Base-by-base conservation (phyloP, 495 filamentous ascomycete species). In the Niebla homalea region DNA sequence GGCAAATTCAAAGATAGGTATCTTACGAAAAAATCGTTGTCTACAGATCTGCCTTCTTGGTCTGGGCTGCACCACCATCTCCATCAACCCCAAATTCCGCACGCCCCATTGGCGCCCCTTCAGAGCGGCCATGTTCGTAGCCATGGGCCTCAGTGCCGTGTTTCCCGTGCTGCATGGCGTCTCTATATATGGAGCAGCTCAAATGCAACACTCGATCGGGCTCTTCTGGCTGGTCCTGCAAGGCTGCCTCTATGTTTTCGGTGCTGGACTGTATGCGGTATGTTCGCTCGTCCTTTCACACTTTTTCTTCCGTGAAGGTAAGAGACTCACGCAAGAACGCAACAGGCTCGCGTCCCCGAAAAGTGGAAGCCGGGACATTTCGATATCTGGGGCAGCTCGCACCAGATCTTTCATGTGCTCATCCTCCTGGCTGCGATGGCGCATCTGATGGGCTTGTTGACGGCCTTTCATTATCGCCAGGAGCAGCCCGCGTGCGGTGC, bases 51-150 rank as follows among this genome's bases (percentile, higher is more conserved):
- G 72, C 41, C 70, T 78, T 36, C 71, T 95, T 43, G 89, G 84
- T 6, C 54, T 83, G 12, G 82, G 79, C 47, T 95, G 88, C 53
- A 72, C 83, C 8, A 60, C 73, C 25, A 86, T 90, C 11, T 87
- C 84, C 21, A 73, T 88, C 58, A 67, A 85, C 29, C 85, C 90
- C 10, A 72, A 71, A 46, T 95, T 97, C 65, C 78, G 92, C 35
- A 85, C 86, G 0, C 84, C 92, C 5, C 69, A 67, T 19, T 92
- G 81, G 78, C 73, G 90, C 14, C 86, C 87, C 14, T 88, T 93
- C 62, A 80, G 92, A 37, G 88, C 93, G 10, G 69, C 74, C 48
- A 94, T 97, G 87, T 98, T 96, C 63, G 81, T 94, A 37, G 77
- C 75, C 22, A 83, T 97, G 68, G 92, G 92, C 10, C 67, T 88